phyloP scores from a whole-genome alignment of 148 eudicot genomes.

The Amaranthus cruentus region DNA sequence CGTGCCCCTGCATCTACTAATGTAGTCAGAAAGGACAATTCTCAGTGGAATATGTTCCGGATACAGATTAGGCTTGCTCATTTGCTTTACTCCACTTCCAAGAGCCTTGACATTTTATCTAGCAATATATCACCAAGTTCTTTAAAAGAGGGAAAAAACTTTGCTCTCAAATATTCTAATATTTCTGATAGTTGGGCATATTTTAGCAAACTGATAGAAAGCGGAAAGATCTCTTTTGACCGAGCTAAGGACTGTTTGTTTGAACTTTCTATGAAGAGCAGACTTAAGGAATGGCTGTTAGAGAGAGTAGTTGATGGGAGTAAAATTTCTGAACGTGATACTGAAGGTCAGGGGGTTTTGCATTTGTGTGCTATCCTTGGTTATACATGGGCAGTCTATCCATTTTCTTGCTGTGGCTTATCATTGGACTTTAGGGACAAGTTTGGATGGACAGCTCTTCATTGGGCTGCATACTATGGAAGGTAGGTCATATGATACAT shows the following conservation, averaged over 20 bases:
- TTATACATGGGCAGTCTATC: slow-evolving; percentile 87
- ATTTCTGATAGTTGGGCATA: slow-evolving; percentile 56
- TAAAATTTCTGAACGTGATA: slow-evolving; percentile 61
- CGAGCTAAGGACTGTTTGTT: slow-evolving; percentile 71
- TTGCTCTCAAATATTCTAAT: slow-evolving; percentile 46
- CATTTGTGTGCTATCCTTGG: slow-evolving; percentile 94
- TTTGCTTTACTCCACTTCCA: slow-evolving; percentile 81
- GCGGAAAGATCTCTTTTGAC: slow-evolving; percentile 39
- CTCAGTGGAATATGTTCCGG: slow-evolving; percentile 53
- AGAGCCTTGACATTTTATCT: slow-evolving; percentile 52
- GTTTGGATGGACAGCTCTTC: slow-evolving; percentile 96
- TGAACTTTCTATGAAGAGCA: slow-evolving; percentile 68
- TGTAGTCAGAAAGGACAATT: slow-evolving; percentile 29
- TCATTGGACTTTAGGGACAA: slow-evolving; percentile 93
- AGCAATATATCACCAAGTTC: slow-evolving; percentile 43
- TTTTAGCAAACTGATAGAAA: slow-evolving; percentile 45
- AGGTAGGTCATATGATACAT: slow-evolving; percentile 42
- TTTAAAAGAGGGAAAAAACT: slow-evolving; percentile 58
- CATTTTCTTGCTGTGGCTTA: slow-evolving; percentile 60
- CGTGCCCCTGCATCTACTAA: slow-evolving; percentile 38
- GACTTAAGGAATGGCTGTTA: slow-evolving; percentile 78
- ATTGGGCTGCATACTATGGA: slow-evolving; percentile 95
- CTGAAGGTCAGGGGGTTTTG: slow-evolving; percentile 87
- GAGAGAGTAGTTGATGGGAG: slow-evolving; percentile 62
- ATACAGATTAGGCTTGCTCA: slow-evolving; percentile 75